phyloP scores from a whole-genome alignment of 2,329 filamentous ascomycete genomes.

The Apiospora marii region DNA sequence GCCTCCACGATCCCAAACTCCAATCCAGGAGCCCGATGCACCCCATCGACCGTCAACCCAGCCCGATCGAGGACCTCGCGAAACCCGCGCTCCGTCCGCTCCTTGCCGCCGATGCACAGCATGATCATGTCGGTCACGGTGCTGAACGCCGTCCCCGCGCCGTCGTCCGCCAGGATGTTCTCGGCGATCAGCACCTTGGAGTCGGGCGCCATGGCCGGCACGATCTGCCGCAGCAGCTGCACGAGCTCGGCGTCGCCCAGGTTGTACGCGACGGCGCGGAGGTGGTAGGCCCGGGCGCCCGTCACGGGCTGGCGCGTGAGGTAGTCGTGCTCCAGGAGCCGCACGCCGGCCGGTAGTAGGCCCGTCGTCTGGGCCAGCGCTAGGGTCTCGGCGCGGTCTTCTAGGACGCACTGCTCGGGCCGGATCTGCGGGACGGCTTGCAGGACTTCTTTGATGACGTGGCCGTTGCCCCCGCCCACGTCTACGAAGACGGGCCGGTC shows the following conservation, averaged over 20 bases:
- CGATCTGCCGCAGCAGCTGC: no score
- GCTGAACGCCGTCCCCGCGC: no score
- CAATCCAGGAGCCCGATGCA: not conserved
- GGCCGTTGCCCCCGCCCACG: not conserved
- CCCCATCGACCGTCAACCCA: no score
- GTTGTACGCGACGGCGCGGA: not conserved
- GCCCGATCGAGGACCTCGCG: no score
- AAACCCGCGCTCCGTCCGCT: no score
- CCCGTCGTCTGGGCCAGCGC: not conserved
- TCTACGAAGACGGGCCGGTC: slow-evolving; percentile 36
- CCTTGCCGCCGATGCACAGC: no score
- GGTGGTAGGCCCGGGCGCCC: not conserved
- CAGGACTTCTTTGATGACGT: slow-evolving; percentile 3
- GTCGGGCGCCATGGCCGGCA: no score
- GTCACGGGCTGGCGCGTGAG: not conserved
- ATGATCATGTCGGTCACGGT: no score
- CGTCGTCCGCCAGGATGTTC: no score
- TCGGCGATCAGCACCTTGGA: no score
- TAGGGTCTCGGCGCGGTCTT: not conserved
- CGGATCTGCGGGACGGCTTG: not conserved
- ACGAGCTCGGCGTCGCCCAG: no score
- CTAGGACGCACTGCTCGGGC: not conserved
- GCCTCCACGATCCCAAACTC: not conserved
- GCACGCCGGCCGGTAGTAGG: not conserved
- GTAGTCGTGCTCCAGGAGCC: slow-evolving; percentile 11